phyloP scores from a whole-genome alignment of 2,329 filamentous ascomycete species.

The Penicillium sp. region DNA sequence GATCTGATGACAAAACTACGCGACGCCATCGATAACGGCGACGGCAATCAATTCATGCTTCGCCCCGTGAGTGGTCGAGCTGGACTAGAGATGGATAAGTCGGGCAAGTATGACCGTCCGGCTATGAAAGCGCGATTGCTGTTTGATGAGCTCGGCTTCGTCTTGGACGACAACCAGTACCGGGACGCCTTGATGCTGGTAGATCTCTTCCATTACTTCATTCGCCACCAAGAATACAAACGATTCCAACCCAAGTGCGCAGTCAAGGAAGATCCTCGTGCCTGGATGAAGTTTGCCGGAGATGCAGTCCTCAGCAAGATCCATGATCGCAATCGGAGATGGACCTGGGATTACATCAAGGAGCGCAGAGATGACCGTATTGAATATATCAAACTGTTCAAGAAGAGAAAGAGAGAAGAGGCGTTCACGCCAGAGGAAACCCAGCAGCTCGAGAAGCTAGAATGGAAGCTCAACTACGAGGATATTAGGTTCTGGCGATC shows the following conservation, averaged over 20 bases:
- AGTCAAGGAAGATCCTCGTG: slow-evolving; percentile 86
- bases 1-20: slow-evolving; percentile 79
- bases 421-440: slow-evolving; percentile 69
- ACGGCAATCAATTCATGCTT: slow-evolving; percentile 89
- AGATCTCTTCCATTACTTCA: slow-evolving; percentile 97
- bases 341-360: slow-evolving; percentile 95
- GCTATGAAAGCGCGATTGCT: slow-evolving; percentile 89
- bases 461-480: slow-evolving; percentile 89
- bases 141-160: slow-evolving; percentile 96
- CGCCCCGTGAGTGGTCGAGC: slow-evolving; percentile 95
- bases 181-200: slow-evolving; percentile 97
- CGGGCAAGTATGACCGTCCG: slow-evolving; percentile 74
- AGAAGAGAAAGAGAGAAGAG: slow-evolving; percentile 82
- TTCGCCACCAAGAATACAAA: slow-evolving; percentile 96
- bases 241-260: slow-evolving; percentile 82
- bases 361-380: slow-evolving; percentile 88
- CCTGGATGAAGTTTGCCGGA: slow-evolving; percentile 91
- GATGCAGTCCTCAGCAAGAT: slow-evolving; percentile 91
- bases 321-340: slow-evolving; percentile 86
- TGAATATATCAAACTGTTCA: slow-evolving; percentile 92
- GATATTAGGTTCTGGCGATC: slow-evolving; percentile 98
- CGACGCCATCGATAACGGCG: slow-evolving; percentile 75
- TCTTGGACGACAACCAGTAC: slow-evolving; percentile 98
- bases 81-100: slow-evolving; percentile 94
- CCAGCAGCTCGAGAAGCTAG: slow-evolving; percentile 74